phyloP scores from a whole-genome alignment of 176 grass and related monocot genomes.

The Pontederia paniculata region DNA sequence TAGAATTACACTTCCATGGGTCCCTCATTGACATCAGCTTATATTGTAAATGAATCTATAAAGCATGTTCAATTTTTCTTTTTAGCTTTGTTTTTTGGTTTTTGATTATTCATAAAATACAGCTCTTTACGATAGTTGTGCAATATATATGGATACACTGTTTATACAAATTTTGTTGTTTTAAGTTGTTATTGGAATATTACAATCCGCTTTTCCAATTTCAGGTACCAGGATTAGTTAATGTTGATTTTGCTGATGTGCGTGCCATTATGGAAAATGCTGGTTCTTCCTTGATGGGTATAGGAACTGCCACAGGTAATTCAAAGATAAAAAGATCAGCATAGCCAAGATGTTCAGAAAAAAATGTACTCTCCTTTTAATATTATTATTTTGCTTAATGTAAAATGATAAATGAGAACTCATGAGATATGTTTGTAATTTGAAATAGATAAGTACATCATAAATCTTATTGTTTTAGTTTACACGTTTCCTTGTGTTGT shows the following conservation, averaged over 20 bases:
- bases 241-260: constrained; percentile 98
- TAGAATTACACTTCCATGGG: no score
- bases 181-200: background rate
- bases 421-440: no score
- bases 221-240: constrained; percentile 89
- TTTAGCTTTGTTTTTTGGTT: no score
- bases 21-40: no score
- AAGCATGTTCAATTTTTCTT: no score
- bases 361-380: background rate
- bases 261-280: constrained; percentile 88
- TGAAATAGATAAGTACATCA: no score
- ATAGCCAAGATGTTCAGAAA: no score
- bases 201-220: constrained; percentile 3
- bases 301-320: constrained; percentile 83
- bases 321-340: background rate
- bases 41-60: no score
- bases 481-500: no score
- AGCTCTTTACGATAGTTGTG: background rate
- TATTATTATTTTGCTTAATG: background rate
- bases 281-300: constrained; percentile 93
- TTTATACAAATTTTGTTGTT: background rate
- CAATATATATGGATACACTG: background rate
- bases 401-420: no score
- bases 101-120: no score
- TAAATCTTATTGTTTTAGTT: no score